Base-by-base conservation (phyloP, 768 basidiomycete species). In the Pisolithus sp. region DNA sequence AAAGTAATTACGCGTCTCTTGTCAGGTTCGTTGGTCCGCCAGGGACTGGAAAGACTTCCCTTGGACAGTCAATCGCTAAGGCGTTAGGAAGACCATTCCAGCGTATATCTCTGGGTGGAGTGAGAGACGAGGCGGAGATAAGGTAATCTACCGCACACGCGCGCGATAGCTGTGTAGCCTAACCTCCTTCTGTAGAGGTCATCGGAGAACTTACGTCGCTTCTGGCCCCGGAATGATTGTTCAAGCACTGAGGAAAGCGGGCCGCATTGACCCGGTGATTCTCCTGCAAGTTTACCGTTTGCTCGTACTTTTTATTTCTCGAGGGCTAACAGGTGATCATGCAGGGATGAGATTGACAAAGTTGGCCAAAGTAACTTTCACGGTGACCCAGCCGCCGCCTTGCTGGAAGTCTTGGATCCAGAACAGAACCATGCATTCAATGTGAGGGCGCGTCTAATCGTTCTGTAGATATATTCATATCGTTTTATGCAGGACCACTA, bases 391-490 rank as follows among this genome's bases (percentile, higher is more conserved):
- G 82, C 81, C 3, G 94, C 94, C 37, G 93, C 93, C 0, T 68
- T 97, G 53, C 71, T 97, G 4, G 93, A 97, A 61, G 92, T 94
- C 0, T 75, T 97, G 48, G 94, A 96, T 64, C 94, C 94, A 0
- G 94, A 96, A 64, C 92, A 95, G 67, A 94, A 93, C 55, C 79
- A 87, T 62, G 76, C 81, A 0, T 90, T 90, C 62, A 88, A 86
- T 63, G 87, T 83, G 48, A 54, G 78, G 66, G 41, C 23, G 39
- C 17, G 48, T 30, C 12, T 40, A 43, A 28, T 51, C 23, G 9
- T 43, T 48, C 9, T 13, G 12, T 26, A 15, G 17, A 21, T 18
- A 17, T 8, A 18, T 34, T 46, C 17, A 17, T 26, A 46, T 24
- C 39, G 18, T 21, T 1, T 37, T 18, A 4, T 65, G 28, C 60